Conservation (phyloP, 345 rosid genomes). For the Euphorbia lathyris region DNA sequence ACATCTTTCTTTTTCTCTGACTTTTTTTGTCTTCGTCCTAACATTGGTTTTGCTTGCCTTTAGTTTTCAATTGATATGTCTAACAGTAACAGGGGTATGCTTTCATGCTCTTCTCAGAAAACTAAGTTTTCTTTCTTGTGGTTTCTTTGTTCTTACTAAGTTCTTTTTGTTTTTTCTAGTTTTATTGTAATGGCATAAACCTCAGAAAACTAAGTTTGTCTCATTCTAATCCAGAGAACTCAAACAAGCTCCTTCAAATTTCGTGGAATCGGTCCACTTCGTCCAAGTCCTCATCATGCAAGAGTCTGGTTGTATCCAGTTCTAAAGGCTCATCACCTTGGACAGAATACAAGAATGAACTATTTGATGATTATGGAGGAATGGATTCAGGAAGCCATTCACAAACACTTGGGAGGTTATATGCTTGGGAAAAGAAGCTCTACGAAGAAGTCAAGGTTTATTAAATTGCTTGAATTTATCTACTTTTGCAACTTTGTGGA, state of each 20-base stretch:
- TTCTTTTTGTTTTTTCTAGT: too few species aligned
- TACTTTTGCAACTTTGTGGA: not conserved
- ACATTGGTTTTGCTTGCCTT: not conserved
- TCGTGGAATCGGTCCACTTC: slow-evolving; percentile 58
- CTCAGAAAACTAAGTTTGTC: not conserved
- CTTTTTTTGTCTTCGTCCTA: not conserved
- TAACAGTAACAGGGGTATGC: not conserved
- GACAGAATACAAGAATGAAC: slow-evolving; percentile 55
- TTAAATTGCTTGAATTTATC: not conserved
- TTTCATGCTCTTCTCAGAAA: too few species aligned
- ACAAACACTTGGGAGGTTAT: slow-evolving; percentile 52
- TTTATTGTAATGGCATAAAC: not conserved
- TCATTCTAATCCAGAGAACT: slow-evolving; percentile 45
- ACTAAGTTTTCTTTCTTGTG: too few species aligned
- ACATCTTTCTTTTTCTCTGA: too few species aligned
- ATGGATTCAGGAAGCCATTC: slow-evolving; percentile 79
- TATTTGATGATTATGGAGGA: slow-evolving; percentile 63
- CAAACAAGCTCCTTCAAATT: slow-evolving; percentile 51
- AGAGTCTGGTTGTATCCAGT: slow-evolving; percentile 62
- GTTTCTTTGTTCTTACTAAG: not conserved
- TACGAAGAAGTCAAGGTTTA: slow-evolving; percentile 67
- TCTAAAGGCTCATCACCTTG: slow-evolving; percentile 47
- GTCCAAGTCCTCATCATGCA: slow-evolving; percentile 51
- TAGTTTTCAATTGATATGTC: not conserved
- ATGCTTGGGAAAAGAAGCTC: slow-evolving; percentile 84